phyloP scores from a whole-genome alignment of 306 rosid genomes.

The Cicer pinnatifidum region DNA sequence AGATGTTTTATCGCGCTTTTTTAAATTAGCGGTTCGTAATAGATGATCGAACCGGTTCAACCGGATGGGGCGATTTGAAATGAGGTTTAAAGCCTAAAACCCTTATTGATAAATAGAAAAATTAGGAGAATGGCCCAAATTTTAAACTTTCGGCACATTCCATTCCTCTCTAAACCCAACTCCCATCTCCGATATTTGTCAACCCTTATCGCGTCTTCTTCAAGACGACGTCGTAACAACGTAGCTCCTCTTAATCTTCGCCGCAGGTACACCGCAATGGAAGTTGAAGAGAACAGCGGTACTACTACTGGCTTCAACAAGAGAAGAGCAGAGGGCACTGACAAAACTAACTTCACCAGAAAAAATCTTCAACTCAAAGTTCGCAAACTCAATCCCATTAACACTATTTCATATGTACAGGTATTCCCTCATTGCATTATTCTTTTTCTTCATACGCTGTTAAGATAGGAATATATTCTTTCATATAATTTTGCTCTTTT shows the following conservation, averaged over 20 bases:
- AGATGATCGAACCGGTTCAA: no score
- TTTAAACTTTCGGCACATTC: constrained; percentile 53
- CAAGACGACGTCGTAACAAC: constrained; percentile 53
- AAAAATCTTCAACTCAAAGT: constrained; percentile 63
- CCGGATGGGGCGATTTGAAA: no score
- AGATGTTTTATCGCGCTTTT: no score
- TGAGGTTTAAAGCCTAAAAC: no score
- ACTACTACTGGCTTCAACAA: constrained; percentile 57
- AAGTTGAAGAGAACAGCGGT: constrained; percentile 52
- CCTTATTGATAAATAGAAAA: no score
- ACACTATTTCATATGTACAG: constrained; percentile 79
- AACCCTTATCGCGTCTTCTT: constrained; percentile 53
- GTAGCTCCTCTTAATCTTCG: constrained; percentile 43
- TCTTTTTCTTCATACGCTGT: no score
- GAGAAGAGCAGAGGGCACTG: constrained; percentile 80
- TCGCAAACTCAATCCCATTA: constrained; percentile 71
- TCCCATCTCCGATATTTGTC: constrained; percentile 38
- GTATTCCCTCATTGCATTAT: constrained; percentile 31
- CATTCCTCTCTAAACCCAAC: constrained; percentile 48
- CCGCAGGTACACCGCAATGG: constrained; percentile 54
- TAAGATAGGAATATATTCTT: not conserved
- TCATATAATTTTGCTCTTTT: not conserved
- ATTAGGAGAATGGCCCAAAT: constrained; percentile 48
- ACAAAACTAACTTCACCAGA: constrained; percentile 52
- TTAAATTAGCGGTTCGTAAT: no score